A percentile compares a stretch with the other conserved stretches of the same genome.
phyloP scores from a whole-genome alignment of 805 yeast species.

The Pichia insulana region DNA sequence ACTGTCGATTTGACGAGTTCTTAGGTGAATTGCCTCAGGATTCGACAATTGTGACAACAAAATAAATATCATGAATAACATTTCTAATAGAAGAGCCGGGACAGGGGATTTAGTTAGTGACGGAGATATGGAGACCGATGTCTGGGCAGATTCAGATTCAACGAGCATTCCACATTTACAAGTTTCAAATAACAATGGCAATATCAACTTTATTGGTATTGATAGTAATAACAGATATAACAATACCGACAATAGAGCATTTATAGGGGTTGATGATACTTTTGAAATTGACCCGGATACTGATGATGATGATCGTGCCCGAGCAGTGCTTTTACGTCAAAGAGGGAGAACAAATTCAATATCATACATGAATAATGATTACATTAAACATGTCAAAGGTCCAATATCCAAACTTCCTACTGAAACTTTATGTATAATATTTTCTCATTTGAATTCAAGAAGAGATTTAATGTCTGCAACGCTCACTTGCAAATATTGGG shows the following conservation, averaged over 20 bases:
- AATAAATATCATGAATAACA: background rate
- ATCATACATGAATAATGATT: constrained; percentile 5
- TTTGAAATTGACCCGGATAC: constrained; percentile 24
- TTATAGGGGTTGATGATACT: background rate
- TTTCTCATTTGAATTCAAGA: constrained; percentile 53
- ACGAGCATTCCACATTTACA: constrained; percentile 16
- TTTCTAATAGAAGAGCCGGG: background rate
- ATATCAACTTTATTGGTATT: background rate
- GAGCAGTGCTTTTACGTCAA: constrained; percentile 20
- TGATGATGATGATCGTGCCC: constrained; percentile 27
- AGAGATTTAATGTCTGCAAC: constrained; percentile 52
- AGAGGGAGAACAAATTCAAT: constrained; percentile 15
- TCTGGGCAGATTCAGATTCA: background rate
- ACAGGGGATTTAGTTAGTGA: background rate
- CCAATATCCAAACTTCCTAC: constrained; percentile 44
- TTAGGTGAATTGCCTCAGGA: too few species aligned
- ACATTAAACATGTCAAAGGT: constrained; percentile 6
- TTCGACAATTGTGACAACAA: background rate
- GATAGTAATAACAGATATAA: background rate
- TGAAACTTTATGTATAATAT: constrained; percentile 55
- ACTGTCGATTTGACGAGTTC: too few species aligned
- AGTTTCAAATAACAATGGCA: constrained; percentile 12
- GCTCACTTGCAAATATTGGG: constrained; percentile 76
- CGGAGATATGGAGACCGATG: background rate
- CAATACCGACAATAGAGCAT: background rate